A percentile compares a stretch with the other conserved stretches of the same genome.
These are phyloP conservation scores for Metschnikowia santaceciliae DNA, from an alignment of 805 yeast genomes.

Conservation along the genomic window DNA sequence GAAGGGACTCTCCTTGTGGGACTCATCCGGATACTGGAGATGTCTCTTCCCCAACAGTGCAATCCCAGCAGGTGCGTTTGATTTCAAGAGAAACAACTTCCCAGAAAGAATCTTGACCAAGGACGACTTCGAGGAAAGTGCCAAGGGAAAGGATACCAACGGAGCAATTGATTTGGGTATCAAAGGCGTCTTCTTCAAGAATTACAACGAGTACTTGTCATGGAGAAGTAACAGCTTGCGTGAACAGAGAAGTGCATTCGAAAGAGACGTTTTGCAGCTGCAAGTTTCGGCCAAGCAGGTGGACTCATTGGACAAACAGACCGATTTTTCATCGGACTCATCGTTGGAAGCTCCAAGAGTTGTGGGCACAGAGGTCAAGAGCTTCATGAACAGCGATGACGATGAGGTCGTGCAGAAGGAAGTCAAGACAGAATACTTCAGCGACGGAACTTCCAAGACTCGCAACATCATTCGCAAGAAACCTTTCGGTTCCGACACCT, in stretches of 20 bases:
- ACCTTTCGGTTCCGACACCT: slow-evolving; percentile 31
- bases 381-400: slow-evolving; percentile 24
- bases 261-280: slow-evolving; percentile 1
- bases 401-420: slow-evolving; percentile 30
- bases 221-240: slow-evolving; percentile 58
- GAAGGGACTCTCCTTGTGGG: slow-evolving; percentile 80
- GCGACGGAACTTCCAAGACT: slow-evolving; percentile 35
- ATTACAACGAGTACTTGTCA: slow-evolving; percentile 58
- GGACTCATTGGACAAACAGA: background rate
- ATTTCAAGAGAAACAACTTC: slow-evolving; percentile 22
- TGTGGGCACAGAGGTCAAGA: slow-evolving; percentile 27
- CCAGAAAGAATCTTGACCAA: slow-evolving; percentile 41
- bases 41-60: slow-evolving; percentile 70
- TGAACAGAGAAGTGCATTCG: slow-evolving; percentile 25
- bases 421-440: slow-evolving; percentile 29
- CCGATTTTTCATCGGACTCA: background rate
- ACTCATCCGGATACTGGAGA: slow-evolving; percentile 80
- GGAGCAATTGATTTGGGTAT: slow-evolving; percentile 39
- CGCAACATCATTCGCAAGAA: slow-evolving; percentile 28
- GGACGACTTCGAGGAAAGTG: slow-evolving; percentile 49
- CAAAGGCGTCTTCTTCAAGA: slow-evolving; percentile 59
- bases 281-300: background rate
- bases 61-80: slow-evolving; percentile 31
- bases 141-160: slow-evolving; percentile 1
- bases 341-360: slow-evolving; percentile 8